Evolutionary conservation across 1,139 yeast genomes (phyloP), one percentile per base, ranked within the genome.

Genomic region (Lodderomyces jiufengensis): DNA sequence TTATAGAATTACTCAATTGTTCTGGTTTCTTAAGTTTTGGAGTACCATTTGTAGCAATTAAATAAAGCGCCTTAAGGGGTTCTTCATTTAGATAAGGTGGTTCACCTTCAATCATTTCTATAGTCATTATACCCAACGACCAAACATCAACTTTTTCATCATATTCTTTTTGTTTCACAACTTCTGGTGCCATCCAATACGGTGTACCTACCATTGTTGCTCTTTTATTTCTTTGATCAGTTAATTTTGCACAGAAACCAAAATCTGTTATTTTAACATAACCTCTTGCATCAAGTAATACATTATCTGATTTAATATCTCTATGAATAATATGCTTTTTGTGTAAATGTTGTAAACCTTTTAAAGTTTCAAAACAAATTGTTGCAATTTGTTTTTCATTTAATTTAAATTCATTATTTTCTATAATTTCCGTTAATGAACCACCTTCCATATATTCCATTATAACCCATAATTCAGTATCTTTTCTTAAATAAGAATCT

Each of bases 101-200:
- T 57, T 92, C 98, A 16, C 95, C 94, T 63, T 92, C 98, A 46
- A 92, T 84, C 97, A 92, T 90, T 63, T 92, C 98, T 51, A 92
- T 92, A 2, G 96, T 85, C 97, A 92, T 94, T 48, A 92, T 92
- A 46, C 98, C 98, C 44, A 92, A 67, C 3, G 96, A 87, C 98
- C 98, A 92, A 27, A 94, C 94, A 60, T 92, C 98, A 15, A 92
- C 97, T 59, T 92, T 92, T 48, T 86, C 96, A 50, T 90, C 98
- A 53, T 92, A 92, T 53, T 88, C 96, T 60, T 88, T 87, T 52
- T 90, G 97, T 61, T 88, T 86, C 36, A 92, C 97, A 33, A 92
- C 97, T 63, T 92, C 98, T 3, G 98, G 98, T 0, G 98, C 98
- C 98, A 92, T 92, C 98, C 98, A 92, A 59, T 92, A 92, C 9